Base-by-base conservation (phyloP, 2,329 filamentous ascomycete species). In the Aspergillus japonicus region DNA sequence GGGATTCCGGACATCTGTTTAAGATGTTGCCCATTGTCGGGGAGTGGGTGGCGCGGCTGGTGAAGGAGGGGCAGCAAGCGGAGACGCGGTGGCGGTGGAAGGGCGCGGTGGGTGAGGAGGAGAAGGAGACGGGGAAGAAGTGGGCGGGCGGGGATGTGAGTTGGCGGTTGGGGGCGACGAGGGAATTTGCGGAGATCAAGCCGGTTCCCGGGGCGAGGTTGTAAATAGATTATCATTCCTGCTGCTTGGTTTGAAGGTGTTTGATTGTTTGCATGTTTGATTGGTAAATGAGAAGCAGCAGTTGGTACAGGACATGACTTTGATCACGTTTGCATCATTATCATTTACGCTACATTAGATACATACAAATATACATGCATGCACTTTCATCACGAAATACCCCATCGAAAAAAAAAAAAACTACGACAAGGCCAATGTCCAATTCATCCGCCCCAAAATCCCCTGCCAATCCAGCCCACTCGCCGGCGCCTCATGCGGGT, bases 1-100 rank as follows among this genome's bases (percentile, higher is more conserved):
- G 85, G 0, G 85, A 87, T 65, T 87, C 84, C 1, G 85, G 85
- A 0, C 85, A 88, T 66, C 83, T 81, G 0, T 87, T 87, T 70
- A 87, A 87, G 71, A 85, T 87, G 82, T 78, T 87, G 52, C 85
- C 84, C 0, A 77, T 86, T 24, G 75, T 85, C n/a, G 85, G 85
- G 0, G 69, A 73, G n/a, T 87, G 82, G 78, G 79, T 86, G 1
- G 75, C 71, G 48, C 75, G 80, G 11, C 64, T 87, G 23, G 72
- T 77, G 1, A 73, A 75, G 0, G 66, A 72, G 44, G 54, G 53
- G 4, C 49, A 59, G 35, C 84, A 87, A 69, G 69, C 68, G 1
- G 69, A 80, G 19, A 54, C 68, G 2, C 71, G 82, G 26, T 87
- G 84, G 84, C 69, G 77, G 19, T 87, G 83, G 84, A 85, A 83